Conservation (phyloP, 2,329 filamentous ascomycete species). For the Didymosphaeria variabile region DNA sequence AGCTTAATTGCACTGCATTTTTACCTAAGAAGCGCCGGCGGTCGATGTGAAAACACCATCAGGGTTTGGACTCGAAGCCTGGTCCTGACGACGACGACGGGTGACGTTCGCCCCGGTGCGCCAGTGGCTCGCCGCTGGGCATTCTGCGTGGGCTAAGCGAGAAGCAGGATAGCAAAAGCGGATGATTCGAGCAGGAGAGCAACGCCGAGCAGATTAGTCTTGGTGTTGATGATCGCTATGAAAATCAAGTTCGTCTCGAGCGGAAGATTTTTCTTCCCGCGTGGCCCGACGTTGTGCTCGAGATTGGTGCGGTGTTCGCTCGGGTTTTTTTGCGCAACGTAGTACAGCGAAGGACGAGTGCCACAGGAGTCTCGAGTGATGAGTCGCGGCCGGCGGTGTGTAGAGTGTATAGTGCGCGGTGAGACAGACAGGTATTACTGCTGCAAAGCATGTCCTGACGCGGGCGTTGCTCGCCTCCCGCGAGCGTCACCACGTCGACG, state of each 20-base stretch:
- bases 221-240: conserved; percentile 5
- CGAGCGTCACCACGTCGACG: not conserved
- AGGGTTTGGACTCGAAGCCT: not conserved
- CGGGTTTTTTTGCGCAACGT: not conserved
- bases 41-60: not conserved
- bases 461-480: not conserved
- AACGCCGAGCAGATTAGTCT: conserved; percentile 3
- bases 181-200: conserved; percentile 5
- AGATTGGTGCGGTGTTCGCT: not conserved
- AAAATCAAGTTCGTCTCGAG: not conserved
- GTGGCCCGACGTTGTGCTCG: not conserved
- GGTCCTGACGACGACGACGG: not conserved
- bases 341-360: not conserved
- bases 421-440: not conserved
- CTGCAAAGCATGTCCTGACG: not conserved
- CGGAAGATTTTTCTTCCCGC: not conserved
- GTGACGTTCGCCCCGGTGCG: not conserved
- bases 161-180: conserved; percentile 2
- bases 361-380: not conserved
- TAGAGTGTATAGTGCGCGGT: not conserved
- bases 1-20: conserved; percentile 43
- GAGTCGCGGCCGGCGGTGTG: not conserved
- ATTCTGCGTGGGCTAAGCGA: not conserved
- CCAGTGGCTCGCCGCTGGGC: conserved; percentile 3
- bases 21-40: not conserved